Conservation (phyloP, 2,329 filamentous ascomycete genomes). For the Fusarium pseudoanthophilum region DNA sequence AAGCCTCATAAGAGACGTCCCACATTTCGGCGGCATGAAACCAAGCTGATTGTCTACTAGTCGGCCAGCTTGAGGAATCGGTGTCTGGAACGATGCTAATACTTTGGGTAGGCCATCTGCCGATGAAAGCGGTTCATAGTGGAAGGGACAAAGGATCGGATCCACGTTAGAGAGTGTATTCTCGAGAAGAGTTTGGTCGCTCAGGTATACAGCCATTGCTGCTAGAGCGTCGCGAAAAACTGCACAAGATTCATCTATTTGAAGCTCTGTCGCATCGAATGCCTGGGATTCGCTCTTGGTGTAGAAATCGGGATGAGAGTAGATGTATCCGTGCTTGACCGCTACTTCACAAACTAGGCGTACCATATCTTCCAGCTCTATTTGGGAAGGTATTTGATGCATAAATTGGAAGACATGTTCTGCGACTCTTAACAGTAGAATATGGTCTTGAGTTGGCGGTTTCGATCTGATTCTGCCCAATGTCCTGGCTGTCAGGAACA, state of each 20-base stretch:
- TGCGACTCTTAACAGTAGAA: neutral
- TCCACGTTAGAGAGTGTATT: neutral
- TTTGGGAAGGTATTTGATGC: rapidly evolving
- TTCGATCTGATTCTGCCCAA: neutral
- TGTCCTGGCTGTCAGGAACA: neutral
- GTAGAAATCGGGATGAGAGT: slow-evolving; percentile 3
- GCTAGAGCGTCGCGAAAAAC: neutral
- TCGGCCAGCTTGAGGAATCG: neutral
- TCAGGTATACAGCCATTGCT: neutral
- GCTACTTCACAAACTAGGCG: neutral
- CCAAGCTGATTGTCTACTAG: neutral
- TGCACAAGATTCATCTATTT: neutral
- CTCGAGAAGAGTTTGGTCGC: neutral
- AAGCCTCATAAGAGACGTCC: neutral
- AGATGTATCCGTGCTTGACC: neutral
- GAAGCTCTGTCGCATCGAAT: too few species aligned
- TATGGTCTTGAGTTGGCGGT: neutral
- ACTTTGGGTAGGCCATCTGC: rapidly evolving
- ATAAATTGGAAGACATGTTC: neutral
- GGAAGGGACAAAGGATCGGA: neutral
- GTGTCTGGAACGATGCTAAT: neutral
- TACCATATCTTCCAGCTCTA: neutral
- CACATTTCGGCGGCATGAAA: neutral
- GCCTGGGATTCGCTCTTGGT: rapidly evolving
- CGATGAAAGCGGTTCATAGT: rapidly evolving